A percentile compares a stretch with the other conserved stretches of the same genome.
These are phyloP conservation scores for Penicillium sp. DNA, from an alignment of 2,329 filamentous ascomycete species.

Conservation along the genomic window DNA sequence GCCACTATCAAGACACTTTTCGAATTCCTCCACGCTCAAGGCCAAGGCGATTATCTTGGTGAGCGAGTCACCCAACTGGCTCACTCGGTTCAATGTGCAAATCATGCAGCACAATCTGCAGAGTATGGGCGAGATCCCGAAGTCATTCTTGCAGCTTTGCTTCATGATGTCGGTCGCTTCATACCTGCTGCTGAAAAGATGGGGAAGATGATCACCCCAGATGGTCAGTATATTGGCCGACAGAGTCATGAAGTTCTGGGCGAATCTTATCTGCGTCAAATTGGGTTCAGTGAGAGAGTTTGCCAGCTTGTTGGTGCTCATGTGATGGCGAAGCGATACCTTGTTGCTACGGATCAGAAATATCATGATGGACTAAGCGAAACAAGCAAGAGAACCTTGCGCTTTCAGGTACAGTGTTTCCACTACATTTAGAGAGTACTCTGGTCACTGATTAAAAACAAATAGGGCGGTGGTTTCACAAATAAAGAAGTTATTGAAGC, in stretches of 20 bases:
- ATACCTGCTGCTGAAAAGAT: conserved; percentile 34
- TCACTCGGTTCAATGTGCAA: conserved; percentile 35
- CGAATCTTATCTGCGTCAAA: conserved; percentile 31
- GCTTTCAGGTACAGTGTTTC: conserved; percentile 27
- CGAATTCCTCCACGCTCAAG: conserved; percentile 31
- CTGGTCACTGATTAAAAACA: background rate
- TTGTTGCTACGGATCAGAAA: conserved; percentile 30
- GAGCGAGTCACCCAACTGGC: conserved; percentile 35
- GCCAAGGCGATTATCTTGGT: conserved; percentile 34
- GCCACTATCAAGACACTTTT: conserved; percentile 29
- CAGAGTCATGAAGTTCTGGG: conserved; percentile 35
- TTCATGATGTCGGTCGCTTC: conserved; percentile 38
- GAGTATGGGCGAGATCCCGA: conserved; percentile 29
- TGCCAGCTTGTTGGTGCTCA: conserved; percentile 35
- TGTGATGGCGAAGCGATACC: conserved; percentile 37
- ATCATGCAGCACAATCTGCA: conserved; percentile 25
- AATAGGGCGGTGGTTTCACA: conserved; percentile 30
- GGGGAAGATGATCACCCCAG: conserved; percentile 27
- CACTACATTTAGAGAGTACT: background rate
- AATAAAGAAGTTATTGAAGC: conserved; percentile 25
- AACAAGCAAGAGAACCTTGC: conserved; percentile 33
- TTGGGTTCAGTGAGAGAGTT: conserved; percentile 35
- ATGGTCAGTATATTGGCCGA: conserved; percentile 32
- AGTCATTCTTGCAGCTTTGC: conserved; percentile 33
- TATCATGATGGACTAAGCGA: conserved; percentile 35